Percentiles rank a stretch among this genome's conserved stretches.
Evolutionary conservation across 768 basidiomycete species (phyloP).

Genomic region (Coprinellus aureogranulatus): DNA sequence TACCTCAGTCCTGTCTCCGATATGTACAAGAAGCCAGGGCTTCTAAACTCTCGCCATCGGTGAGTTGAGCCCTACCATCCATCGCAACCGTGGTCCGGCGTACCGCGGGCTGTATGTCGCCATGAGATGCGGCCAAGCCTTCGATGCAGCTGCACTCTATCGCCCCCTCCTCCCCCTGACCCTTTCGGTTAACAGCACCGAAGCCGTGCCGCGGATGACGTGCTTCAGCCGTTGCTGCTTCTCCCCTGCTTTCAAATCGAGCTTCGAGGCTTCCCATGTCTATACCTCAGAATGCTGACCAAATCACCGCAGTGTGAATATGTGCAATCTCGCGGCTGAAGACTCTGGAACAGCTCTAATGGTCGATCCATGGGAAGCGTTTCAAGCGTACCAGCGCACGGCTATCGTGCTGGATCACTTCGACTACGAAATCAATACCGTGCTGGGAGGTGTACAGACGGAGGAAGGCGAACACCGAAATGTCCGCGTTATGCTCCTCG

Average conservation of each 20-base stretch:
- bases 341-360: conserved; percentile 92
- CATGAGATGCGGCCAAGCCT: neutral
- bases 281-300: conserved; percentile 16
- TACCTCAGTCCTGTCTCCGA: conserved; percentile 97
- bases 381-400: conserved; percentile 91
- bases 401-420: conserved; percentile 98
- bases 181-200: conserved; percentile 13
- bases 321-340: conserved; percentile 87
- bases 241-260: conserved; percentile 12
- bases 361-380: conserved; percentile 98
- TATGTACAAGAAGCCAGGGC: conserved; percentile 93
- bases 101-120: neutral
- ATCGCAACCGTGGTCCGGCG: conserved; percentile 2
- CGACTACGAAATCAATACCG: conserved; percentile 88
- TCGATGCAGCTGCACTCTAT: neutral
- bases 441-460: conserved; percentile 73
- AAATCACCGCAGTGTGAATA: conserved; percentile 61
- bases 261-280: conserved; percentile 21
- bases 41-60: conserved; percentile 87
- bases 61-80: conserved; percentile 42
- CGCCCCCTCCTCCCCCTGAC: neutral
- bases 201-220: conserved; percentile 13
- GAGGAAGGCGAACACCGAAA: conserved; percentile 71
- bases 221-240: conserved; percentile 13
- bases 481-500: conserved; percentile 88